A percentile compares a stretch with the other conserved stretches of the same genome.
These are phyloP conservation scores for Aspergillus coremiiformis DNA, from an alignment of 495 filamentous ascomycete genomes.

Conservation along the genomic window DNA sequence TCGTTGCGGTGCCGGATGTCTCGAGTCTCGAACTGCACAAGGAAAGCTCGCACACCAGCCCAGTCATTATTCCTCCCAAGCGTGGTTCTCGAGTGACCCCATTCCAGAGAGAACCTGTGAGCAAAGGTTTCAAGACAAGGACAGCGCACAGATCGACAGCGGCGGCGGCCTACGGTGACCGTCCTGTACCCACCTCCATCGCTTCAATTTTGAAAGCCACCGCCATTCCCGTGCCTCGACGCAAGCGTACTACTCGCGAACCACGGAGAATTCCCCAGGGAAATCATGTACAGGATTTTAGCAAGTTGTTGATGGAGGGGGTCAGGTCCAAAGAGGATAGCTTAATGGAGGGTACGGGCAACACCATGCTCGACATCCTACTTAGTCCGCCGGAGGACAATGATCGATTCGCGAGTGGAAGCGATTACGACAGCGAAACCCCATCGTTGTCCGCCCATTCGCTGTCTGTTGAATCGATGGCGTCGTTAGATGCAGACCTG, in stretches of 20 bases:
- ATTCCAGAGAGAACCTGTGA: constrained; percentile 13
- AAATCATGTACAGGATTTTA: constrained; percentile 42
- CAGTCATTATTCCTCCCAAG: constrained; percentile 40
- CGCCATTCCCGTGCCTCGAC: constrained; percentile 36
- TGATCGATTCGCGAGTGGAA: constrained; percentile 25
- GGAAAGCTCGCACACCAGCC: constrained; percentile 21
- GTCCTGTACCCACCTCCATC: constrained; percentile 28
- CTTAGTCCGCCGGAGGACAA: constrained; percentile 42
- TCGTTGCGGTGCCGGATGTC: constrained; percentile 3
- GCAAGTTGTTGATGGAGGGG: constrained; percentile 36
- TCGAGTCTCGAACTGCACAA: constrained; percentile 14
- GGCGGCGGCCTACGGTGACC: constrained; percentile 27
- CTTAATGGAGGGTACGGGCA: constrained; percentile 22
- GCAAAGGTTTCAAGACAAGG: constrained; percentile 8
- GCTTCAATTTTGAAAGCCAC: constrained; percentile 41
- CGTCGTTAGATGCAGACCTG: constrained; percentile 52
- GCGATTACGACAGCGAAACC: constrained; percentile 34
- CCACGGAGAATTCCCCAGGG: constrained; percentile 33
- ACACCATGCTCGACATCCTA: constrained; percentile 35
- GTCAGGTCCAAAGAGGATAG: constrained; percentile 28
- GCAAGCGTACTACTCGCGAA: constrained; percentile 24
- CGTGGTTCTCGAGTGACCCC: constrained; percentile 21
- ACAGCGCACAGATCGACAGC: constrained; percentile 28
- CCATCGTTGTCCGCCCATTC: constrained; percentile 42
- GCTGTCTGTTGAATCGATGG: constrained; percentile 53